Evolutionary conservation across 371 early-diverging fungal genomes (phyloP), one percentile per base, ranked within the genome.

Genomic region (Smittium culicis): DNA sequence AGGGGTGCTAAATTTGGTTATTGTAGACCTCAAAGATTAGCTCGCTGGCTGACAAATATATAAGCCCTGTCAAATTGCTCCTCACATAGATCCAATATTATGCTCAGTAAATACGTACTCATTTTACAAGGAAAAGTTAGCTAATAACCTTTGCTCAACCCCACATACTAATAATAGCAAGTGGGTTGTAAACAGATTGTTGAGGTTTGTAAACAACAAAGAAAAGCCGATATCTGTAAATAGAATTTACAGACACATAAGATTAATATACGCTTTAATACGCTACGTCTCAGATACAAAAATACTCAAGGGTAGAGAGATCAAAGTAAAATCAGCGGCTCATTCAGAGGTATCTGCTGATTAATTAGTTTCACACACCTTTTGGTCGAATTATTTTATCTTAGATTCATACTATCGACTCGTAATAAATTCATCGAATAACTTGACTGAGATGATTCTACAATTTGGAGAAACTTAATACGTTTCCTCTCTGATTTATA

Each of bases 281-380:
- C 24, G n/a, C 31, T 33, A 54, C 1, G 60, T 60, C 14, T 28
- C 28, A 30, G 72, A 57, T 20, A n/a, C 69, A 27, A 66, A 66
- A 17, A 8, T 45, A 31, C 64, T 65, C 1, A 72, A 72, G 56
- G 68, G 67, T 11, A 16, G 70, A 0, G 75, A 69, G 2, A 62
- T 70, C 54, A 72, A 67, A 2, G 34, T 70, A 11, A 72, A 68
- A 1, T 54, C 65, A 1, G 72, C 76, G 0, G 61, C 68, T 14
- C 61, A 60, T 35, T 35, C 62, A 25, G 71, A 72, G 0, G 54
- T 68, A 1, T 29, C 68, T 3, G 65, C 66, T 2, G 73, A 75
- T 8, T 71, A 71, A 28, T 61, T 68, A 29, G 64, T 69, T 25
- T 45, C 66, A 3, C 73, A 73, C 25, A 71, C 71, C 0, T 64